A percentile compares a stretch with the other conserved stretches of the same genome.
Evolutionary conservation across 2,329 filamentous ascomycete genomes (phyloP).

Genomic region (Claviceps fusiformis): DNA sequence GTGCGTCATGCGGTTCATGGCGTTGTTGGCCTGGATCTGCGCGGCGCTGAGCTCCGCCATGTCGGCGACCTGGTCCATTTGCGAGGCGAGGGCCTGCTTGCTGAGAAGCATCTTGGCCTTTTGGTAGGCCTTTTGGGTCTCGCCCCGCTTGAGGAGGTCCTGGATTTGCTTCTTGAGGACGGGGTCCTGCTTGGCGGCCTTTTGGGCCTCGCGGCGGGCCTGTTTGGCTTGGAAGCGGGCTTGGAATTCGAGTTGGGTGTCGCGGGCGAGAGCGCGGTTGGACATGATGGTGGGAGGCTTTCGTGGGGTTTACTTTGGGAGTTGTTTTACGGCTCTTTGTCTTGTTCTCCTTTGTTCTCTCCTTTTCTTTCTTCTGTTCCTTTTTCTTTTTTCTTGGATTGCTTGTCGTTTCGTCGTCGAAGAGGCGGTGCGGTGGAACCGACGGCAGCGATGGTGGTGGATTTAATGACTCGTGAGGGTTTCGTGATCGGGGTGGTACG

Average conservation of each 20-base stretch:
- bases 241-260: conserved; percentile 51
- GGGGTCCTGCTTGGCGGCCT: conserved; percentile 47
- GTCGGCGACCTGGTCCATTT: conserved; percentile 52
- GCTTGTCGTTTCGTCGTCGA: not conserved
- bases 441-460: too few species aligned
- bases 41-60: conserved; percentile 47
- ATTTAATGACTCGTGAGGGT: too few species aligned
- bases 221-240: conserved; percentile 51
- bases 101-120: conserved; percentile 50
- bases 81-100: conserved; percentile 47
- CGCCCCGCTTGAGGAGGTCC: conserved; percentile 47
- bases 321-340: too few species aligned
- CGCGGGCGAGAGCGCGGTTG: conserved; percentile 43
- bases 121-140: conserved; percentile 49
- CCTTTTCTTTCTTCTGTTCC: too few species aligned
- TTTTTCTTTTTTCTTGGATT: not conserved
- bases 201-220: conserved; percentile 45
- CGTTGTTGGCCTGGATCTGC: conserved; percentile 51
- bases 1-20: conserved; percentile 51
- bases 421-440: too few species aligned
- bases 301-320: too few species aligned
- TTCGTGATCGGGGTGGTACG: too few species aligned
- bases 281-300: conserved; percentile 30
- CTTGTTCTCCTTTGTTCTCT: too few species aligned
- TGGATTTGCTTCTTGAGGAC: conserved; percentile 50